phyloP scores from a whole-genome alignment of 805 yeast species.

The Ogataea pignaliae region DNA sequence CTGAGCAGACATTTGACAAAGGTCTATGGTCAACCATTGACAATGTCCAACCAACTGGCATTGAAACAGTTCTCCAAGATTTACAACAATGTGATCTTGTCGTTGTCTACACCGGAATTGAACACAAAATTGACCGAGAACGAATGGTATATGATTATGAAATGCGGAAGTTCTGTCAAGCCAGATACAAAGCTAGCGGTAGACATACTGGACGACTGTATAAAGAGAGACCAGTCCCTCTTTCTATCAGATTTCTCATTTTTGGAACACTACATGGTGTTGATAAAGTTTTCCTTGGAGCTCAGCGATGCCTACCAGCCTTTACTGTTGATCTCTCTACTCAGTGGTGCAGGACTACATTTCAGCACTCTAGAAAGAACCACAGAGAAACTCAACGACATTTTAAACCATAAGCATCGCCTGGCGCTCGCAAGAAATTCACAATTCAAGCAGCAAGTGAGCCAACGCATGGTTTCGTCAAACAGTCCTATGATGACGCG shows the following conservation, averaged over 20 bases:
- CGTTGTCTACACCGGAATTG: slow-evolving; percentile 24
- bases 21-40: slow-evolving; percentile 30
- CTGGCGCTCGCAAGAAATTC: background rate
- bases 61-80: slow-evolving; percentile 29
- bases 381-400: slow-evolving; percentile 13
- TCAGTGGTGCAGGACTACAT: slow-evolving; percentile 8
- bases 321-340: slow-evolving; percentile 21
- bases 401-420: slow-evolving; percentile 15
- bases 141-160: slow-evolving; percentile 29
- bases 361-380: slow-evolving; percentile 12
- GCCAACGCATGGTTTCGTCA: background rate
- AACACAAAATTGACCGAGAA: slow-evolving; percentile 15
- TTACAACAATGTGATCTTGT: slow-evolving; percentile 31
- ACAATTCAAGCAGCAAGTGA: background rate
- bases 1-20: slow-evolving; percentile 40
- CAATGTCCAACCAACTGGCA: slow-evolving; percentile 17
- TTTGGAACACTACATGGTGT: slow-evolving; percentile 30
- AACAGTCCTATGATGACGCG: slow-evolving; percentile 6
- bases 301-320: slow-evolving; percentile 28
- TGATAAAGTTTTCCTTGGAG: slow-evolving; percentile 23
- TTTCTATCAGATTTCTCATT: slow-evolving; percentile 54
- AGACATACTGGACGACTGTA: slow-evolving; percentile 42
- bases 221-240: slow-evolving; percentile 44
- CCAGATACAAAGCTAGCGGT: slow-evolving; percentile 29
- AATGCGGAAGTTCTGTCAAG: slow-evolving; percentile 20